phyloP scores from a whole-genome alignment of 805 yeast genomes.

The Cyberlindnera xishuangbannaensis region DNA sequence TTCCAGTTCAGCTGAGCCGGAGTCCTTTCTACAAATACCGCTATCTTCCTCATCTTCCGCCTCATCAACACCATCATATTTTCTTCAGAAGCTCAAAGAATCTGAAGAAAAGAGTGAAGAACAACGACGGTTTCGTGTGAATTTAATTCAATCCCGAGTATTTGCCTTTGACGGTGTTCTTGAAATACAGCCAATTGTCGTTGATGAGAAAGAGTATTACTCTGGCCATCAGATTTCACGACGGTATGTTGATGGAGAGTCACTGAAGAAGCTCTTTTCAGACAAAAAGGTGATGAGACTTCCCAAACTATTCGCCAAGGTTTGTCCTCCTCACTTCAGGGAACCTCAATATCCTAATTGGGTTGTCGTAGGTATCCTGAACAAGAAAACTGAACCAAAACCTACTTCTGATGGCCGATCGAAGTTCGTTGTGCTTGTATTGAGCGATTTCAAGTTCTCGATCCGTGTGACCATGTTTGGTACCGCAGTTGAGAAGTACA shows the following conservation, averaged over 20 bases:
- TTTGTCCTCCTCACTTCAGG: conserved; percentile 59
- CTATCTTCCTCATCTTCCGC: too few relatives aligned
- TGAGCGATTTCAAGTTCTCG: conserved; percentile 63
- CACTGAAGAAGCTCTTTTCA: conserved; percentile 34
- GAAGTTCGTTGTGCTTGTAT: conserved; percentile 53
- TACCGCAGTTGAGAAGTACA: conserved; percentile 59
- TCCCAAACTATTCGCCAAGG: conserved; percentile 55
- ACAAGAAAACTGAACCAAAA: conserved; percentile 49
- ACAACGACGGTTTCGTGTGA: conserved; percentile 18
- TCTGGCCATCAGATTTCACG: conserved; percentile 39
- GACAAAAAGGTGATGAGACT: conserved; percentile 53
- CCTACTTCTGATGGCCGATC: conserved; percentile 33
- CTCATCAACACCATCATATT: too few relatives aligned
- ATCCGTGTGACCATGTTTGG: conserved; percentile 62
- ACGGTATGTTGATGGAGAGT: conserved; percentile 38
- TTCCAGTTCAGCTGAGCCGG: too few relatives aligned
- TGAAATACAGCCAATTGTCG: conserved; percentile 26
- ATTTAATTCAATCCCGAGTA: conserved; percentile 31
- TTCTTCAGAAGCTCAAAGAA: conserved; percentile 26
- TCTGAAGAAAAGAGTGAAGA: conserved; percentile 23
- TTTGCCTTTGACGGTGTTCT: conserved; percentile 32
- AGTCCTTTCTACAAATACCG: too few relatives aligned
- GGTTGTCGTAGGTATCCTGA: conserved; percentile 70
- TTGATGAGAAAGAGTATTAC: conserved; percentile 40
- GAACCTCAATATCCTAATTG: conserved; percentile 74